phyloP scores from a whole-genome alignment of 148 eudicot genomes.

The Fallopia convolvulus region DNA sequence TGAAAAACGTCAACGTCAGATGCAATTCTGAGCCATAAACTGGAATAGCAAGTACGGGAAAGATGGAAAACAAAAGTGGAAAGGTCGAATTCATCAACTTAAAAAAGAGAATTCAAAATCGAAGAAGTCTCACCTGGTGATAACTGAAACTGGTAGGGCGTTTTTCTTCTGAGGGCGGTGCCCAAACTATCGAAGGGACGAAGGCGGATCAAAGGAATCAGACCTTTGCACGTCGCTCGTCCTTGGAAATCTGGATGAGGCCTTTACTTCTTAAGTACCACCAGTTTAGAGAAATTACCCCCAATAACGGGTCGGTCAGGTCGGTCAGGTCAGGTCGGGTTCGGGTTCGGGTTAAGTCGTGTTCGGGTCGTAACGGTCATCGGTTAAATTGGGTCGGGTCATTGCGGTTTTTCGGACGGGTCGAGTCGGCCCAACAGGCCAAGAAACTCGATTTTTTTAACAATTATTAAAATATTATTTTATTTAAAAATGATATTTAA shows the following conservation, averaged over 20 bases:
- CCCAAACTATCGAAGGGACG: neutral
- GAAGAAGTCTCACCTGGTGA: neutral
- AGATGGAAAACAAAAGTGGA: constrained; percentile 4
- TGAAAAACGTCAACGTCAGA: neutral
- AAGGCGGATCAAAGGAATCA: neutral
- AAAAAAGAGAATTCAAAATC: neutral
- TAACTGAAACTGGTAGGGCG: neutral
- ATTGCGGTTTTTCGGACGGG: no score
- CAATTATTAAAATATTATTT: no score
- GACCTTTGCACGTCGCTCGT: neutral
- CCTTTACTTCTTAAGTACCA: neutral
- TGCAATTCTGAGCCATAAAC: neutral
- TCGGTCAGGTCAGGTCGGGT: no score
- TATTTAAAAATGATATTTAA: no score
- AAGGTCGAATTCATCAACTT: neutral
- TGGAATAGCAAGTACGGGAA: neutral
- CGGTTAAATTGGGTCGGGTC: no score
- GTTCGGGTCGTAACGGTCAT: no score
- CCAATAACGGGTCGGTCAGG: no score
- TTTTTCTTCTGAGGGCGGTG: neutral
- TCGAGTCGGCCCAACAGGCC: no score
- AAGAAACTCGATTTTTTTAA: no score
- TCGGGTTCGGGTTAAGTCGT: no score
- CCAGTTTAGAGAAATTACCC: no score
- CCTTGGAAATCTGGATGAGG: neutral